Base-by-base conservation (phyloP, 176 grass and related monocot genomes). In the Oryza rufipogon region DNA sequence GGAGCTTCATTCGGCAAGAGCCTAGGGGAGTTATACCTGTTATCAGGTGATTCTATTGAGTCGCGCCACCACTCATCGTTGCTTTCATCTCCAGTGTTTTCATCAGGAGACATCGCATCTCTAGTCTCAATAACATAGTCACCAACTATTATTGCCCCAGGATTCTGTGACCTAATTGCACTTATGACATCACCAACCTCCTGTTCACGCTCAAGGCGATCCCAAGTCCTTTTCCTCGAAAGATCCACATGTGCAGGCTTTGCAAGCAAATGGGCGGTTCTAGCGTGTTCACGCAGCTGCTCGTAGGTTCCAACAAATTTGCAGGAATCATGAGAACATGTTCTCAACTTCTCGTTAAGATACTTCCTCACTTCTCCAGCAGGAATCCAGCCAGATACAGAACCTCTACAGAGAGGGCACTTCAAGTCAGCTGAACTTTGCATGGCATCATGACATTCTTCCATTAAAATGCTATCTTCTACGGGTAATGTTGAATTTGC, bases 341-440 rank as follows among this genome's bases (percentile, higher is more conserved):
- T 66, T 70, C 93, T 93, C 41, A 75, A 87, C 83, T 92, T 98
- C 42, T 84, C 84, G 11, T 98, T 75, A 6, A 98, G 86, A 94
- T 92, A 98, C 39, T 81, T 71, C 81, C 96, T 98, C 44, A 89
- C 87, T 70, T 98, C 93, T 85, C 83, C 83, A 77, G 92, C 86
- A 82, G 94, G 88, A 84, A 85, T 89, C 96, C 91, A 90, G 80
- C 87, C 91, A 16, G 81, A 84, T 39, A 98, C 96, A 20, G 78
- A 89, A 70, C 96, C 96, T 87, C 93, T 91, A 81, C 96, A 98
- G 41, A 95, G 87, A 30, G 96, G 96, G 32, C 96, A 98, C 75
- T 94, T 98, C 34, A 98, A 41, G 60, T 85, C 54, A 81, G 71
- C 85, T 58, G 75, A 80, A 82, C 71, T 87, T 77, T 52, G 79